These are phyloP conservation scores for Jamesozyma jinghongensis DNA, from an alignment of 805 yeast genomes.

Conservation along the genomic window DNA sequence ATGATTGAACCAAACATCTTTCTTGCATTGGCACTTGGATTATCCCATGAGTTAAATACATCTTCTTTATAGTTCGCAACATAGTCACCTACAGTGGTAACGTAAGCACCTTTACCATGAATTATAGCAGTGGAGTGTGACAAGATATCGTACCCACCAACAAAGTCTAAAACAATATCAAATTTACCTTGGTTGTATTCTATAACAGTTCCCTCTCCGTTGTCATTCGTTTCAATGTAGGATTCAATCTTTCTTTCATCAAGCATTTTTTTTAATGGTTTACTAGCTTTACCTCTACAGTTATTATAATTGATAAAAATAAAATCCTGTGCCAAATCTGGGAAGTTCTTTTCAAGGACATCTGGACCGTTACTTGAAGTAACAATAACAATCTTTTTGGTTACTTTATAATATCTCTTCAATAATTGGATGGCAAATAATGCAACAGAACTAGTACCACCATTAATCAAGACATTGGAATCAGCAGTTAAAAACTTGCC, in stretches of 20 bases:
- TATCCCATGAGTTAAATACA: constrained; percentile 31
- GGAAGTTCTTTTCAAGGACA: constrained; percentile 34
- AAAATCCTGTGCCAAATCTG: constrained; percentile 34
- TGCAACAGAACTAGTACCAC: constrained; percentile 73
- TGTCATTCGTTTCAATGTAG: constrained; percentile 15
- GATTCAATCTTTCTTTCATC: constrained; percentile 26
- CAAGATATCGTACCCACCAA: constrained; percentile 55
- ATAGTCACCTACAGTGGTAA: constrained; percentile 59
- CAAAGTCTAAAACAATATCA: constrained; percentile 57
- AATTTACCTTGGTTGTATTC: constrained; percentile 39
- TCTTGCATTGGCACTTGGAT: constrained; percentile 31
- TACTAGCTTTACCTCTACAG: constrained; percentile 28
- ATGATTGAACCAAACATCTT: constrained; percentile 29
- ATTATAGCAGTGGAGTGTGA: constrained; percentile 36
- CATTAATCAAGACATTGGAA: constrained; percentile 53
- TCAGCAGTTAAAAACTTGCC: constrained; percentile 29
- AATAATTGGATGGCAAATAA: constrained; percentile 50
- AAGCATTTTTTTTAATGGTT: constrained; percentile 26
- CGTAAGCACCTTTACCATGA: constrained; percentile 42
- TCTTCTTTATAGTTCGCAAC: constrained; percentile 34
- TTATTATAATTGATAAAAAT: constrained; percentile 29
- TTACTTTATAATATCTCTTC: constrained; percentile 40
- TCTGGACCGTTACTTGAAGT: constrained; percentile 47
- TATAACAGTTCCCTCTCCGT: constrained; percentile 16
- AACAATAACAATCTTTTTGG: constrained; percentile 43